Evolutionary conservation across 2,329 filamentous ascomycete genomes (phyloP).

Genomic region (Sphaerulina vaccinii): DNA sequence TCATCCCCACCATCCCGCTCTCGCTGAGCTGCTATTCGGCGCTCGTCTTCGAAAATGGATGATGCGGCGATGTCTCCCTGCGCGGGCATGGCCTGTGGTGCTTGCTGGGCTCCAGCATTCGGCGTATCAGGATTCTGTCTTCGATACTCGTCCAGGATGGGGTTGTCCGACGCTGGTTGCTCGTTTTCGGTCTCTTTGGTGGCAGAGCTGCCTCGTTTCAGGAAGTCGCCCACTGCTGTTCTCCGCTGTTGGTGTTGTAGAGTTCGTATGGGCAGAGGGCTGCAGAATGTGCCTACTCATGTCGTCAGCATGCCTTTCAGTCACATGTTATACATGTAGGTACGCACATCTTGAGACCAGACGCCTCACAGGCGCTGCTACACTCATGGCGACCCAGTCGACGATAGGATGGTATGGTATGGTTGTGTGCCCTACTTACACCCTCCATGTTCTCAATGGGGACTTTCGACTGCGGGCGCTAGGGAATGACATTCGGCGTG

Average conservation of each 20-base stretch:
- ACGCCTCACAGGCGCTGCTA: conserved; percentile 63
- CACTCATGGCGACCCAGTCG: conserved; percentile 55
- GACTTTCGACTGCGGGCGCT: no score
- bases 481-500: no score
- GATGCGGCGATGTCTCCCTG: conserved; percentile 48
- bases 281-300: conserved; percentile 8
- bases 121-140: conserved; percentile 32
- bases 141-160: conserved; percentile 62
- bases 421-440: not conserved
- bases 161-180: conserved; percentile 41
- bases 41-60: conserved; percentile 54
- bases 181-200: not conserved
- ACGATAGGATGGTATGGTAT: conserved; percentile 19
- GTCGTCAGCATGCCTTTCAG: conserved; percentile 2
- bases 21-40: conserved; percentile 25
- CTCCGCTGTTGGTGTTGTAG: conserved; percentile 11
- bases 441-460: not conserved
- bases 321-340: not conserved
- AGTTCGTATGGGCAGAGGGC: conserved; percentile 14
- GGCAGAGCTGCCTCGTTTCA: conserved; percentile 3
- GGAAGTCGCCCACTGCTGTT: conserved; percentile 8
- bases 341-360: conserved; percentile 60
- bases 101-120: not conserved
- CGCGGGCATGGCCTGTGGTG: conserved; percentile 25
- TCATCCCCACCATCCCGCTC: conserved; percentile 10